These are phyloP conservation scores for Trypanosoma cruzi DNA, from an alignment of 208 protist species.

Conservation along the genomic window DNA sequence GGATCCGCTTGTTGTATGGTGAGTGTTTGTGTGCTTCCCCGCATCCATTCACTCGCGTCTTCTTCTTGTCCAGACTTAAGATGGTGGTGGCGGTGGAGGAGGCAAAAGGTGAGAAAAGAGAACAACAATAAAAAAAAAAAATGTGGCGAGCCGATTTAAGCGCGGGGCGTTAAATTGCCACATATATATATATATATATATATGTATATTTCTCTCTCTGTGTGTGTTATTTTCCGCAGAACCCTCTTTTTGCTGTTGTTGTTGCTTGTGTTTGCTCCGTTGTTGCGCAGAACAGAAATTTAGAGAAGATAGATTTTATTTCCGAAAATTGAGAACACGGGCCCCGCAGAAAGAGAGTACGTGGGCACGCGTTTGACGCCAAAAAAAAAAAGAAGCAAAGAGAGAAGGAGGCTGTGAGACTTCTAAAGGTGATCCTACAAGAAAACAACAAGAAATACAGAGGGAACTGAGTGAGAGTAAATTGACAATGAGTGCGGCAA, in stretches of 20 bases:
- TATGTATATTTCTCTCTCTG: no score
- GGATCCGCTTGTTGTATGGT: constrained; percentile 82
- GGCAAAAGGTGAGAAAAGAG: constrained; percentile 1
- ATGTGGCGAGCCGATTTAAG: no score
- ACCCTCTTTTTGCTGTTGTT: no score
- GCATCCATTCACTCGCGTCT: background rate
- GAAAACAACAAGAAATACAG: background rate
- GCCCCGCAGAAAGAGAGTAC: background rate
- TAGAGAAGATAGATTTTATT: constrained; percentile 11
- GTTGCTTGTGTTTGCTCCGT: no score
- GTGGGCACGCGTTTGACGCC: background rate
- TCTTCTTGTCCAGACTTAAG: no score
- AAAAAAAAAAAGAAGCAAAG: background rate
- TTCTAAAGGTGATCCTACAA: background rate
- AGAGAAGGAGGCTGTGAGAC: background rate
- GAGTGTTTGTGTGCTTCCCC: background rate
- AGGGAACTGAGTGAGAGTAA: background rate
- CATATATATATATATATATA: no score
- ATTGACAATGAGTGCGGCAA: constrained; percentile 28
- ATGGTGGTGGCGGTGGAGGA: no score
- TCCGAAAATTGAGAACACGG: background rate
- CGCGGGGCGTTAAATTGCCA: no score
- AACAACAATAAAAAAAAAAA: no score
- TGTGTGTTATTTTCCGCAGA: no score
- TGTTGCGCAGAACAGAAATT: background rate